These are phyloP conservation scores for Xerocomellus intermedius DNA, from an alignment of 768 basidiomycete species.

Conservation along the genomic window DNA sequence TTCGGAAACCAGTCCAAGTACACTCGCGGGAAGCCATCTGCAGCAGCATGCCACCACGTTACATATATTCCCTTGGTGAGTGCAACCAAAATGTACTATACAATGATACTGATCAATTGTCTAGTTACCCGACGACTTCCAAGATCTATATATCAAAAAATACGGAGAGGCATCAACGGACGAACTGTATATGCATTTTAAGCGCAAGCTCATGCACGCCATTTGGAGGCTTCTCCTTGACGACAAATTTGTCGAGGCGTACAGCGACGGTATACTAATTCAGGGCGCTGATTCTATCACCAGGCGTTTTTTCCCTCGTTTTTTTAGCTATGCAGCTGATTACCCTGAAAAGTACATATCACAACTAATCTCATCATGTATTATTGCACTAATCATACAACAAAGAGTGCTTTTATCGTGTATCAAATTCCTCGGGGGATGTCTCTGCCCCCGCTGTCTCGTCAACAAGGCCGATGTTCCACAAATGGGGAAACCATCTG, in stretches of 20 bases:
- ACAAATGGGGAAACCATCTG: background rate
- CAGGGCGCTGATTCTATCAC: background rate
- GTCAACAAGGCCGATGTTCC: background rate
- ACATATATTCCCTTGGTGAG: too few species aligned
- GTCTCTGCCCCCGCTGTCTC: background rate
- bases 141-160: background rate
- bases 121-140: slow-evolving; percentile 11
- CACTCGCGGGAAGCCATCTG: too few species aligned
- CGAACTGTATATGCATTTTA: background rate
- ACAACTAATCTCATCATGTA: background rate
- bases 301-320: background rate
- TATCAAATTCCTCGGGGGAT: slow-evolving; percentile 4
- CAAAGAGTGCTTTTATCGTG: background rate
- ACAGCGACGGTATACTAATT: background rate
- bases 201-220: background rate
- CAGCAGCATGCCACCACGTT: too few species aligned
- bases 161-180: background rate
- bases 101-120: background rate
- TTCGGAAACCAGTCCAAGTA: too few species aligned
- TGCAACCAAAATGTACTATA: too few species aligned
- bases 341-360: slow-evolving; percentile 9
- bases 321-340: background rate
- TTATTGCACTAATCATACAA: background rate
- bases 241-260: background rate
- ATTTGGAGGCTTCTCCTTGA: background rate